A percentile compares a stretch with the other conserved stretches of the same genome.
These are phyloP conservation scores for Zizania palustris DNA, from an alignment of 202 grass and related monocot species.

Conservation along the genomic window DNA sequence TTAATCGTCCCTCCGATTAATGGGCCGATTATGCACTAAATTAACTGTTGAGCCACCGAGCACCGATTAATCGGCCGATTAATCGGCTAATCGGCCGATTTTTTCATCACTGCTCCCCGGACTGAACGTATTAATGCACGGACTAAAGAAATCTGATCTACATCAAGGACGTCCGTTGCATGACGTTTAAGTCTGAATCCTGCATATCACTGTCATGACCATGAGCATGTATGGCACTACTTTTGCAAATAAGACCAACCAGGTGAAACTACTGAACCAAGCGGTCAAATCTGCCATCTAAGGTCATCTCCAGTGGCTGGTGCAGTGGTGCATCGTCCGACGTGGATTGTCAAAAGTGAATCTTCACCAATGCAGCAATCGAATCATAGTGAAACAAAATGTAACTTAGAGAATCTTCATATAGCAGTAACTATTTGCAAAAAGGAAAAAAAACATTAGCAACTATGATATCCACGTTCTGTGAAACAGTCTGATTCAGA, in stretches of 20 bases:
- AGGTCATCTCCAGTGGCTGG: no score
- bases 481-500: background rate
- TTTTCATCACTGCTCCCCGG: no score
- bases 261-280: background rate
- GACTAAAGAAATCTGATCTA: background rate
- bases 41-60: no score
- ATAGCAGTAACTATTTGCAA: no score
- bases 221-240: conserved; percentile 7
- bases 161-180: conserved; percentile 6
- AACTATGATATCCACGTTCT: background rate
- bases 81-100: no score
- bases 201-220: conserved; percentile 6
- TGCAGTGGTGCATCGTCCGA: no score
- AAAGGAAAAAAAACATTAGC: background rate
- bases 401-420: background rate
- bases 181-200: background rate
- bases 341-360: no score
- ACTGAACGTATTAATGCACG: conserved; percentile 33
- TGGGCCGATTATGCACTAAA: no score
- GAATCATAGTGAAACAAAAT: background rate
- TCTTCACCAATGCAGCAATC: no score
- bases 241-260: background rate
- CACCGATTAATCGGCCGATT: no score
- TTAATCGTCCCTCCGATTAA: no score
- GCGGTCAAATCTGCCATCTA: conserved; percentile 2